Conservation (phyloP, 2,329 filamentous ascomycete genomes). For the Stromatinia cepivora region DNA sequence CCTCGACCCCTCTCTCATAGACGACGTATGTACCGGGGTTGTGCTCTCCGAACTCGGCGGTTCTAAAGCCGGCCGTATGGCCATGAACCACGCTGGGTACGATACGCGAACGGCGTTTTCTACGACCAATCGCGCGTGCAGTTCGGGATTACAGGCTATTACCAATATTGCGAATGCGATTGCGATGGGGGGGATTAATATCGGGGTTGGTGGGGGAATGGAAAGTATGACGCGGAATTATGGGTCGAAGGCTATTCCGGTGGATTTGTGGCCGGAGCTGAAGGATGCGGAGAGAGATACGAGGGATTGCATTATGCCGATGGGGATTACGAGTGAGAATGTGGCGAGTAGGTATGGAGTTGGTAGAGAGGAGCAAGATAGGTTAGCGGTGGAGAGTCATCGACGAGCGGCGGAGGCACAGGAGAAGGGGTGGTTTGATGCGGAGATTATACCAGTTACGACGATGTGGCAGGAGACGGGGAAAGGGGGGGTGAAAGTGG, state of each 20-base stretch:
- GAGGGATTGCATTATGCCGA: conserved; percentile 86
- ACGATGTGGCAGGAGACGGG: conserved; percentile 67
- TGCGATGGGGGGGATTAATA: conserved; percentile 67
- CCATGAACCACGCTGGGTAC: conserved; percentile 79
- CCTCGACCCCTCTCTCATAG: conserved; percentile 66
- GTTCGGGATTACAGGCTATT: conserved; percentile 74
- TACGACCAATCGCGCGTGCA: conserved; percentile 87
- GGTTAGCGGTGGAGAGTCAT: conserved; percentile 75
- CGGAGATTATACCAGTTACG: conserved; percentile 77
- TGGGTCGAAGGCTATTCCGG: conserved; percentile 78
- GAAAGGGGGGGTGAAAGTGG: conserved; percentile 57
- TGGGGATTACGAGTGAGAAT: conserved; percentile 90
- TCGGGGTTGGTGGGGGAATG: conserved; percentile 85
- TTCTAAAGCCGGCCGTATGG: conserved; percentile 88
- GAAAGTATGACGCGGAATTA: conserved; percentile 97
- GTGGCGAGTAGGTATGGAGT: conserved; percentile 78
- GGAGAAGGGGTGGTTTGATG: conserved; percentile 66
- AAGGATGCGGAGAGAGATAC: conserved; percentile 67
- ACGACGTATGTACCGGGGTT: conserved; percentile 84
- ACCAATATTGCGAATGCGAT: conserved; percentile 74
- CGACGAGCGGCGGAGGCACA: conserved; percentile 70
- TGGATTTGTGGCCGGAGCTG: conserved; percentile 74
- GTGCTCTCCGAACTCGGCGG: conserved; percentile 90
- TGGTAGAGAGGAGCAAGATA: conserved; percentile 74
- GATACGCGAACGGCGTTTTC: conserved; percentile 72